Conservation (phyloP, 768 basidiomycete genomes). For the Tulasnella sp. region DNA sequence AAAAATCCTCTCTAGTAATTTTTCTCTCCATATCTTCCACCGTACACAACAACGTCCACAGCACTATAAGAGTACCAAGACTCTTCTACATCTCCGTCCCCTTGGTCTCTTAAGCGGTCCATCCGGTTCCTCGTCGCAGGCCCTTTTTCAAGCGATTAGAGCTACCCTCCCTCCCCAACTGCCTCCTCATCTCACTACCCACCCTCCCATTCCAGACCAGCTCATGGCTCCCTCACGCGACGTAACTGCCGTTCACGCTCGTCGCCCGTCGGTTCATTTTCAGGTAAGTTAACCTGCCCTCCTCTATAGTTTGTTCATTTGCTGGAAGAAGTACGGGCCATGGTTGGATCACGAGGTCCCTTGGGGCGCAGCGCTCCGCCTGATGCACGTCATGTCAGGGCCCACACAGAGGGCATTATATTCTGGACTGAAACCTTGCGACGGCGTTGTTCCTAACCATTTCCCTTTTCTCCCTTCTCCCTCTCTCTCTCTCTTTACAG, state of each 20-base stretch:
- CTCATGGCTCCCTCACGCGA: slow-evolving; percentile 4
- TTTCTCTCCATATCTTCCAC: slow-evolving; percentile 5
- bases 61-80: neutral
- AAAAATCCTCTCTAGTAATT: neutral
- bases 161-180: neutral
- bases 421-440: neutral
- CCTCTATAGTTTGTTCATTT: neutral
- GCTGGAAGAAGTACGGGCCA: neutral
- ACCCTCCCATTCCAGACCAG: slow-evolving; percentile 3
- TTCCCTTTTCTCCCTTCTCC: neutral
- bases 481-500: neutral
- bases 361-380: neutral
- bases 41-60: neutral
- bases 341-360: neutral
- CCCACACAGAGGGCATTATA: neutral
- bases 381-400: neutral
- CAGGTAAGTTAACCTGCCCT: slow-evolving; percentile 1
- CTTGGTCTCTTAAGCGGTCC: neutral
- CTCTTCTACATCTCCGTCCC: neutral
- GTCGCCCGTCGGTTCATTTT: neutral
- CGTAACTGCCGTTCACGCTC: neutral
- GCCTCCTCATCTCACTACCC: neutral
- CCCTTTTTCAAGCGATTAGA: neutral
- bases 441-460: neutral
- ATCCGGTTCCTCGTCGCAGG: neutral